Conservation (phyloP, 306 rosid species). For the Castanea mollissima region DNA sequence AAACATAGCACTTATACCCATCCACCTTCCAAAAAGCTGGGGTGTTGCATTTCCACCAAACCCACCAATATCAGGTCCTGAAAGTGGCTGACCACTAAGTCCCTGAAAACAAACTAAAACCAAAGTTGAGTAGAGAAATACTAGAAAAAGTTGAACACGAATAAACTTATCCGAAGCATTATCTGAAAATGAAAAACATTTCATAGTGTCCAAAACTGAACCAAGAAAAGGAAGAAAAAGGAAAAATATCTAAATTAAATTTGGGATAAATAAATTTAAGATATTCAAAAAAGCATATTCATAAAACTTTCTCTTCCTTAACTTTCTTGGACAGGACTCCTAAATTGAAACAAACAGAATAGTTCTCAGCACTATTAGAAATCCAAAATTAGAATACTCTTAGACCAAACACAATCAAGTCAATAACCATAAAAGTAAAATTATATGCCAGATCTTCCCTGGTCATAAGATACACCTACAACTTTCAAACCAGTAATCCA, state of each 20-base stretch:
- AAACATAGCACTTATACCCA: conserved; percentile 84
- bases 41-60: conserved; percentile 91
- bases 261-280: background rate
- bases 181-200: conserved; percentile 2
- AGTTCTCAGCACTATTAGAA: no score
- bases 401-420: background rate
- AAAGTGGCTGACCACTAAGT: conserved; percentile 93
- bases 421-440: background rate
- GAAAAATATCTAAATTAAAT: background rate
- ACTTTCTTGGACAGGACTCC: no score
- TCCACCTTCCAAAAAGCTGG: conserved; percentile 88
- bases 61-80: conserved; percentile 97
- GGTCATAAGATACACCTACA: background rate
- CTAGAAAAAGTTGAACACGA: conserved; percentile 9
- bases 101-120: conserved; percentile 53
- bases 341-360: no score
- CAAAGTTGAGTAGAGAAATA: conserved; percentile 9
- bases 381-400: no score
- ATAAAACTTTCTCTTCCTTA: no score
- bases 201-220: conserved; percentile 18
- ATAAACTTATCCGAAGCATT: background rate
- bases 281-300: background rate
- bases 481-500: background rate
- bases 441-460: background rate
- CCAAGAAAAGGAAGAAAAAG: background rate